Evolutionary conservation across 441 rosid species (phyloP).

Genomic region (Erodium texanum): DNA sequence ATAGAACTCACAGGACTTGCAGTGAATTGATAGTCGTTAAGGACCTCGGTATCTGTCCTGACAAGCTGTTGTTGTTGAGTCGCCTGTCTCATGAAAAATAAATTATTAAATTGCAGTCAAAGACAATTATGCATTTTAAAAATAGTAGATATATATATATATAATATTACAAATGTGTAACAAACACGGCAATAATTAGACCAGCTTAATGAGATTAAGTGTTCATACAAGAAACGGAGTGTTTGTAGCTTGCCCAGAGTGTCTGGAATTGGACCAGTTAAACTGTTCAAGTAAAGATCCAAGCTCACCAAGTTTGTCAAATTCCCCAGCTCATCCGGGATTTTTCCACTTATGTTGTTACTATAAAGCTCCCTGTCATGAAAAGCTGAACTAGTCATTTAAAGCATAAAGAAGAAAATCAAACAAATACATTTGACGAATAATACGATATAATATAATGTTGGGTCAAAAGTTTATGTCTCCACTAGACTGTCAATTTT

Average conservation of each 20-base stretch:
- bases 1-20: conserved; percentile 81
- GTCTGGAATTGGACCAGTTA: conserved; percentile 80
- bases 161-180: background rate
- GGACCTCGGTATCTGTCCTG: conserved; percentile 51
- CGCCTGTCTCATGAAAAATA: conserved; percentile 47
- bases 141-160: background rate
- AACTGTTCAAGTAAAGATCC: conserved; percentile 94
- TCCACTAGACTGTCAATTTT: background rate
- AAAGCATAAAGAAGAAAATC: background rate
- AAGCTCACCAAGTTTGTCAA: conserved; percentile 90
- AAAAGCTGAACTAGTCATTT: background rate
- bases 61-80: conserved; percentile 68
- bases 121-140: conserved; percentile 6
- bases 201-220: conserved; percentile 4
- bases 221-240: conserved; percentile 66
- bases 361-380: conserved; percentile 77
- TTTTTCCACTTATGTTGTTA: conserved; percentile 75
- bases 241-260: conserved; percentile 68
- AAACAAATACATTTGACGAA: background rate
- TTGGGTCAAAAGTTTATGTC: background rate
- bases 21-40: conserved; percentile 46
- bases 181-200: background rate
- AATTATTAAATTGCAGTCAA: conserved; percentile 12
- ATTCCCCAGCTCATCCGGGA: conserved; percentile 86
- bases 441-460: background rate